Evolutionary conservation across 306 rosid species (phyloP).

Genomic region (Abrus pulchellus): DNA sequence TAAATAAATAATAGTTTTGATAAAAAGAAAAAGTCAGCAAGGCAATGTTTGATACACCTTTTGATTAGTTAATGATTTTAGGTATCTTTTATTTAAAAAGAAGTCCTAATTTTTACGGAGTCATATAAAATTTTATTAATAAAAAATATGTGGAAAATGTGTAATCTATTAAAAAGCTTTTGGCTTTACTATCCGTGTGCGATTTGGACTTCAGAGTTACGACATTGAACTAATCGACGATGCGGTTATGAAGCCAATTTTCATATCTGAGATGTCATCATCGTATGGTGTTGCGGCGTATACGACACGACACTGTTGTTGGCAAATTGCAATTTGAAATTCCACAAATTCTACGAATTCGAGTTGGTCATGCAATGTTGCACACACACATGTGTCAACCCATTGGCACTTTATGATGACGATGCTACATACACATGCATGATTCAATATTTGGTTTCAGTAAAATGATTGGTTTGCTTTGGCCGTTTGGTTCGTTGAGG

Average conservation of each 20-base stretch:
- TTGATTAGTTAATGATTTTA: too few relatives aligned
- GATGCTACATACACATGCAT: too few relatives aligned
- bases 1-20: background rate
- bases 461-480: conserved; percentile 1
- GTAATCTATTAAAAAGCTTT: background rate
- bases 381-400: conserved; percentile 1
- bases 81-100: too few relatives aligned
- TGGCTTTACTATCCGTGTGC: background rate
- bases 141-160: too few relatives aligned
- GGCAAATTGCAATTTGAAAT: conserved; percentile 27
- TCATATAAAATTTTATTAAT: too few relatives aligned
- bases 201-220: background rate
- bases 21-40: too few relatives aligned
- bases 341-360: background rate
- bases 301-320: conserved; percentile 41
- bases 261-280: background rate
- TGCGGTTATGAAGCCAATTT: conserved; percentile 9
- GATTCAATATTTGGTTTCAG: background rate
- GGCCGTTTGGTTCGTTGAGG: conserved; percentile 42
- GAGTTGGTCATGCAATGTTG: background rate
- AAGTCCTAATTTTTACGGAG: too few relatives aligned
- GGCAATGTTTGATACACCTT: too few relatives aligned
- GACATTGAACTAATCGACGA: conserved; percentile 41
- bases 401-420: too few relatives aligned
- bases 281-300: conserved; percentile 1